Evolutionary conservation across 179 eudicot species (phyloP).

Genomic region (Sideroxylon spinosum): DNA sequence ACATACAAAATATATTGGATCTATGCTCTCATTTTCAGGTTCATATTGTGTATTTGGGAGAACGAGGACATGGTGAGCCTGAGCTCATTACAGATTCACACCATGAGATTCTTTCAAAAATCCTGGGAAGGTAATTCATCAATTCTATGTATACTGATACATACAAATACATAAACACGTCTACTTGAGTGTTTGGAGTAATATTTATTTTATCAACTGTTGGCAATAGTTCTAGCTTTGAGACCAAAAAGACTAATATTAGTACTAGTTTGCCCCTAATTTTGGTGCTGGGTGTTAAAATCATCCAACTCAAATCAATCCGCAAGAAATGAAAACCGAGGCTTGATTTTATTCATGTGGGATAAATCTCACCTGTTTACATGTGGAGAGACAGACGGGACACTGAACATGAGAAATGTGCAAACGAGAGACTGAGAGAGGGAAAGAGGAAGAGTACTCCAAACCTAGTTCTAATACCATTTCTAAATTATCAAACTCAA

Average conservation of each 20-base stretch:
- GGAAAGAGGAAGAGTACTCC: too few relatives aligned
- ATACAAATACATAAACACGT: too few relatives aligned
- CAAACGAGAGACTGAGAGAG: too few relatives aligned
- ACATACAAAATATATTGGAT: not conserved
- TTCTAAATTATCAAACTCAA: too few relatives aligned
- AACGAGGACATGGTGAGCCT: conserved; percentile 18
- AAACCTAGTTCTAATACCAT: too few relatives aligned
- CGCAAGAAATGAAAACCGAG: too few relatives aligned
- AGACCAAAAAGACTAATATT: not conserved
- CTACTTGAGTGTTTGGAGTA: not conserved
- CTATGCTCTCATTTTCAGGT: conserved; percentile 20
- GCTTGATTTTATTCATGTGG: too few relatives aligned
- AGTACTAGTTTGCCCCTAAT: not conserved
- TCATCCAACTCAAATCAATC: too few relatives aligned
- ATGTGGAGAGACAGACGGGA: too few relatives aligned
- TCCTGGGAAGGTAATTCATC: conserved; percentile 33
- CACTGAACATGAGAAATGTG: too few relatives aligned
- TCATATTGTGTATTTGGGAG: conserved; percentile 36
- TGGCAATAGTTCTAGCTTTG: not conserved
- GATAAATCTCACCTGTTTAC: too few relatives aligned
- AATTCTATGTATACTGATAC: not conserved
- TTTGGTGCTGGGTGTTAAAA: not conserved
- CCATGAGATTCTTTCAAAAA: conserved; percentile 31
- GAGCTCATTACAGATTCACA: conserved; percentile 27
- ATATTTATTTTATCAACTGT: not conserved